Percentiles rank a stretch among this genome's conserved stretches.
Evolutionary conservation across 257 asterid species (phyloP).

Genomic region (Solanum corneliomulleri): DNA sequence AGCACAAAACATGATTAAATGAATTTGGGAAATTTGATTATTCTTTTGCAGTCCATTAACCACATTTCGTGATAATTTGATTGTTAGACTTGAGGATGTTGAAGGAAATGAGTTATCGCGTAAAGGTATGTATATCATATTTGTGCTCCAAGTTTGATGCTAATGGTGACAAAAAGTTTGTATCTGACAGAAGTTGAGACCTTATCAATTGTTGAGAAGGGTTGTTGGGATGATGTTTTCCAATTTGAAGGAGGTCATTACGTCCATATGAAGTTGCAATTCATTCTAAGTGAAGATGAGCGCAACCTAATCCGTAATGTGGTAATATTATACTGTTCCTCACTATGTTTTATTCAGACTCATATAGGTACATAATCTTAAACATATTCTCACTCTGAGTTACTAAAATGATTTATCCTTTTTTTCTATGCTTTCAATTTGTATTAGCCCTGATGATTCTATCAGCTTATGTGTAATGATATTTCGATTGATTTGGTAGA

Average conservation of each 20-base stretch:
- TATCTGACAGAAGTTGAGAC: constrained; percentile 46
- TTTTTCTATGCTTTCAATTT: neutral
- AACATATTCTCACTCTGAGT: neutral
- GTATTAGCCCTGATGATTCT: neutral
- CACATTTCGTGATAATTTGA: constrained; percentile 53
- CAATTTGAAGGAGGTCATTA: constrained; percentile 54
- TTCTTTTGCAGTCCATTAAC: constrained; percentile 63
- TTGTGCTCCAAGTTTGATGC: neutral
- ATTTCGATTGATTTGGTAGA: constrained; percentile 23
- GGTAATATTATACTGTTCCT: constrained; percentile 27
- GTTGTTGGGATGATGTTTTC: constrained; percentile 73
- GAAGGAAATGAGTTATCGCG: constrained; percentile 62
- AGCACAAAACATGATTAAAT: neutral
- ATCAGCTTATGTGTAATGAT: neutral
- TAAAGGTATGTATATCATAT: constrained; percentile 36
- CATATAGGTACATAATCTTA: neutral
- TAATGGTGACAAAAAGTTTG: neutral
- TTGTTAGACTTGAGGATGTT: constrained; percentile 62
- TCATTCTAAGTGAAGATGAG: constrained; percentile 66
- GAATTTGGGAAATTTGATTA: neutral
- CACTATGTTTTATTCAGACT: neutral
- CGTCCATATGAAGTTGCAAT: constrained; percentile 72
- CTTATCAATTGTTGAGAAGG: constrained; percentile 71
- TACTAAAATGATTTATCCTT: neutral
- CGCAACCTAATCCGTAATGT: constrained; percentile 54